Conservation (phyloP, 2,329 filamentous ascomycete genomes). For the Claviceps sorghi region DNA sequence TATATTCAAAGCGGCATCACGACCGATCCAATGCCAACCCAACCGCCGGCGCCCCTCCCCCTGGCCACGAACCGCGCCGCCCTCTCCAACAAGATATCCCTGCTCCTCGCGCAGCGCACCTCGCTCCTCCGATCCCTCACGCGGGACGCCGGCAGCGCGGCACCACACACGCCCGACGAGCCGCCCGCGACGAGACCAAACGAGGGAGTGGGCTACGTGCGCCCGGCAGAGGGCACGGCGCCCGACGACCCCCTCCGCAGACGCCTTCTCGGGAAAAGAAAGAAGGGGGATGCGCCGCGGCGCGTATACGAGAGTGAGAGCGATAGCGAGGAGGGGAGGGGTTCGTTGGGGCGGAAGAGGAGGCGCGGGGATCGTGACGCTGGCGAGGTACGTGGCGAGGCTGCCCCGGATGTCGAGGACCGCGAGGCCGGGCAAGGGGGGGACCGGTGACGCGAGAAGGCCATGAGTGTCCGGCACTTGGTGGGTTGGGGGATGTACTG, state of each 20-base stretch:
- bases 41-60: conserved; percentile 13
- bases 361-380: too few species aligned
- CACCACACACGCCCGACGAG: too few species aligned
- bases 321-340: conserved; percentile 22
- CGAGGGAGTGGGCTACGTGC: conserved; percentile 27
- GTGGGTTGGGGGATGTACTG: too few species aligned
- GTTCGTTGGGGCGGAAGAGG: conserved; percentile 19
- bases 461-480: too few species aligned
- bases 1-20: too few species aligned
- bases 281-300: conserved; percentile 3
- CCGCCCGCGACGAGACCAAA: too few species aligned
- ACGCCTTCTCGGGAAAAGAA: conserved; percentile 9
- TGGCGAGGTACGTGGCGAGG: too few species aligned
- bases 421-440: too few species aligned
- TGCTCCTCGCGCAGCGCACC: conserved; percentile 22
- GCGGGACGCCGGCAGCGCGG: too few species aligned
- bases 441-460: too few species aligned
- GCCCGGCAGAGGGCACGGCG: conserved; percentile 16
- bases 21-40: background rate
- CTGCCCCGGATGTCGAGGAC: too few species aligned
- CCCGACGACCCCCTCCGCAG: background rate
- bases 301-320: conserved; percentile 17
- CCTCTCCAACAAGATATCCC: conserved; percentile 27
- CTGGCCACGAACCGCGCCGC: conserved; percentile 23
- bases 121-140: conserved; percentile 19